Conservation (phyloP, 2,329 filamentous ascomycete species). For the Sclerotinia trifoliorum region DNA sequence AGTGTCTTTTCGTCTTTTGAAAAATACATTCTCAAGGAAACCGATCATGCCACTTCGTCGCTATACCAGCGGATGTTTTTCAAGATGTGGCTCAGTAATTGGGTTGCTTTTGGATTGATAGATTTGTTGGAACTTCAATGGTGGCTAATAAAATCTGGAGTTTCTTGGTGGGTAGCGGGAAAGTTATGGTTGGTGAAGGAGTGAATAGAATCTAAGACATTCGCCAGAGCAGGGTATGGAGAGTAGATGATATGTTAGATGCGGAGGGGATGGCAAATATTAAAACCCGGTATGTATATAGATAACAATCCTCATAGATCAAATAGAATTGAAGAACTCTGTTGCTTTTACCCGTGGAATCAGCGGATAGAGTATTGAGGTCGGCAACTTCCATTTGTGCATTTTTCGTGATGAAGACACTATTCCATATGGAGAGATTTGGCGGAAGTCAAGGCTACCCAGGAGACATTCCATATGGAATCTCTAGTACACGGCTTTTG, state of each 20-base stretch:
- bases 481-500: too few relatives aligned
- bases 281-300: neutral
- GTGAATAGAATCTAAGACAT: neutral
- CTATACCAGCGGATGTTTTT: conserved; percentile 7
- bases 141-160: neutral
- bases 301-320: neutral
- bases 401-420: too few relatives aligned
- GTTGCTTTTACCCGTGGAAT: neutral
- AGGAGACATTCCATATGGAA: too few relatives aligned
- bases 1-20: conserved; percentile 2
- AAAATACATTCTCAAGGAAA: neutral
- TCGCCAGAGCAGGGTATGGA: neutral
- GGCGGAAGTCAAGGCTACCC: too few relatives aligned
- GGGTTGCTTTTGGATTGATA: conserved; percentile 15
- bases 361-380: too few relatives aligned
- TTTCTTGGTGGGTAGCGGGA: conserved; percentile 11
- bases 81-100: conserved; percentile 12
- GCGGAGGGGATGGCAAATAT: neutral
- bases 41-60: neutral
- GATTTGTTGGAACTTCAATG: conserved; percentile 15
- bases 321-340: neutral
- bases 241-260: neutral
- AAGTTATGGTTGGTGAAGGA: neutral
- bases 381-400: too few relatives aligned
- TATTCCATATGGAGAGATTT: too few relatives aligned